Evolutionary conservation across 2,329 filamentous ascomycete species (phyloP), one percentile per base, ranked within the genome.

Genomic region (Phialemoniopsis sp.): DNA sequence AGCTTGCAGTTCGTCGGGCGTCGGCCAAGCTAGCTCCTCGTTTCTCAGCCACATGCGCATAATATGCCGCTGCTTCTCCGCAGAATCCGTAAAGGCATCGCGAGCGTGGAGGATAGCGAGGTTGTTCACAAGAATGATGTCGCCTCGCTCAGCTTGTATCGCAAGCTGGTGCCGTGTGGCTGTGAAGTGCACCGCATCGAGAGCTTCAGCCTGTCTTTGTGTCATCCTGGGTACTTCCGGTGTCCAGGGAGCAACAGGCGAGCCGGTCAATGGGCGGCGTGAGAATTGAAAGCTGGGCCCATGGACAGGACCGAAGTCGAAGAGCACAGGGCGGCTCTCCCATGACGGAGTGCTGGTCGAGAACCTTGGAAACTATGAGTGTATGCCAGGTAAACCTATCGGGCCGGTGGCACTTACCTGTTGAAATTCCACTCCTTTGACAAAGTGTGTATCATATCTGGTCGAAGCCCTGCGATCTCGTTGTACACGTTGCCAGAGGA

Each of bases 401-500:
- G 10, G 21, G 6, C 21, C 10, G 21, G 10, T 10, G 29, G 1
- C 14, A 52, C 63, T 49, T 48, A 71, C 69, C 63, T 57, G 28
- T 73, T 68, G 16, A 71, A 34, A 70, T 62, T 55, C 78, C 55
- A 81, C 45, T 57, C 70, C 47, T 71, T 63, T 0, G 72, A 58
- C 18, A 85, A 56, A 0, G 74, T 80, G 4, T 67, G 61, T 29
- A 85, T 73, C 13, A 84, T 57, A 48, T 84, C 79, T 0, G 79
- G 79, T 14, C 78, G 58, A 2, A 67, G 75, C 15, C 57, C 58
- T 0, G 79, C 78, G 3, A 85, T 61, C 51, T 82, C 71, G 46
- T 84, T 84, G 53, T 84, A 84, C 4, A 85, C 72, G 3, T 63
- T 62, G 69, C 73, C 77, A 18, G 68, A 75, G 49, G 75, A 78